Evolutionary conservation across 371 early-diverging fungal genomes (phyloP), one percentile per base, ranked within the genome.

Genomic region (Rhizopus microsporus): DNA sequence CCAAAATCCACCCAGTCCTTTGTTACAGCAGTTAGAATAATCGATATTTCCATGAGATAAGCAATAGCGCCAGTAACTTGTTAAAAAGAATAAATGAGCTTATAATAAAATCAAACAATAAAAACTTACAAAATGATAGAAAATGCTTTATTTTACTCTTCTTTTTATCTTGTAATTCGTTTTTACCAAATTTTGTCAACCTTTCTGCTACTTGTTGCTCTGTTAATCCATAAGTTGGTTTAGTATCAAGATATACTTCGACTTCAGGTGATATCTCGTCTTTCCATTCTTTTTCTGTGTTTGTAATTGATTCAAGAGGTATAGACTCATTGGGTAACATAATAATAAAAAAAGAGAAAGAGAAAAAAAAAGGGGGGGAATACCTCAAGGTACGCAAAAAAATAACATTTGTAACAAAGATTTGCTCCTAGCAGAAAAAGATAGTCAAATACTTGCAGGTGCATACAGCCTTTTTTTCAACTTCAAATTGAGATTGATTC

Each of bases 71-170:
- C 95, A 7, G 84, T 87, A 68, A 96, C 77, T 62, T 29, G n/a
- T 12, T 31, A 13, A 34, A 38, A 38, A 17, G 4, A 7, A 9
- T 66, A 38, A 43, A 12, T 12, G 16, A 7, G 7, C 35, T 45
- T 39, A 17, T 40, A n/a, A 33, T n/a, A 35, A 6, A 38, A n/a
- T 4, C 12, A n/a, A 0, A 17, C 45, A 16, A 4, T 32, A 15
- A 4, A 10, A 12, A 44, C 68, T 64, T 65, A 76, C 77, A 96
- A 80, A 93, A 96, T 8, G 87, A 81, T 53, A 95, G 74, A 69
- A 96, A 95, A 72, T 95, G 93, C 56, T 94, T 76, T 40, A 93
- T 35, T 17, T 91, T 91, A 70, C 89, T 93, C 45, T 84, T 83
- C 71, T 91, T 92, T 57, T 85, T 83, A 67, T 95, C 96, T 13